Conservation (phyloP, 1,284 basidiomycete species). For the Xerocomus nothofagi region DNA sequence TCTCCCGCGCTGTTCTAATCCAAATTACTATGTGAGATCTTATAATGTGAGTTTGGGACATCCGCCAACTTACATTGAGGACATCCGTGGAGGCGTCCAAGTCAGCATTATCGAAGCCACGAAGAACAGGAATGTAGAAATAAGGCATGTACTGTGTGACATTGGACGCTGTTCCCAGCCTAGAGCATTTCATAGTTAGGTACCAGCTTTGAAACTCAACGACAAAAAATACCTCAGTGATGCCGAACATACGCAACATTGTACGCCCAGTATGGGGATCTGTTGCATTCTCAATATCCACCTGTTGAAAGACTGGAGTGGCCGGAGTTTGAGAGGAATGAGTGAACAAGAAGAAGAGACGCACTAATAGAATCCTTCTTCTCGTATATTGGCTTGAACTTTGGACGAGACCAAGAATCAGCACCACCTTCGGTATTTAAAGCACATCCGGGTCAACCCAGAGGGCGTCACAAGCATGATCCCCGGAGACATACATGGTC, state of each 20-base stretch:
- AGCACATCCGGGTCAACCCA: not conserved
- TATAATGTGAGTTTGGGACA: not conserved
- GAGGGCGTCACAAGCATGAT: not conserved
- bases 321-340: constrained; percentile 1
- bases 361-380: constrained; percentile 62
- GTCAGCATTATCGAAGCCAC: constrained; percentile 75
- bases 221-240: constrained; percentile 64
- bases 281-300: constrained; percentile 80
- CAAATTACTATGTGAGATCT: constrained; percentile 6
- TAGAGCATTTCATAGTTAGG: constrained; percentile 33
- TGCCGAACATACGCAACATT: constrained; percentile 80
- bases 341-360: constrained; percentile 10
- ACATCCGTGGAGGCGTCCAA: constrained; percentile 63
- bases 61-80: constrained; percentile 65
- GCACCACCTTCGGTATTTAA: constrained; percentile 72
- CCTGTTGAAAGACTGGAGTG: constrained; percentile 83
- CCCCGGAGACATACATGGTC: constrained; percentile 38
- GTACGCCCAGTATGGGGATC: constrained; percentile 48
- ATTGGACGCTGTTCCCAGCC: constrained; percentile 83
- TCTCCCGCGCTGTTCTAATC: constrained; percentile 33
- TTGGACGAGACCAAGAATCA: constrained; percentile 76
- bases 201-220: not conserved
- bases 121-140: constrained; percentile 85
- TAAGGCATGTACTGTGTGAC: constrained; percentile 86
- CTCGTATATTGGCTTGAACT: constrained; percentile 54